Percentiles rank a stretch among this genome's conserved stretches.
Evolutionary conservation across 345 rosid species (phyloP).

Genomic region (Stellera chamaejasme): DNA sequence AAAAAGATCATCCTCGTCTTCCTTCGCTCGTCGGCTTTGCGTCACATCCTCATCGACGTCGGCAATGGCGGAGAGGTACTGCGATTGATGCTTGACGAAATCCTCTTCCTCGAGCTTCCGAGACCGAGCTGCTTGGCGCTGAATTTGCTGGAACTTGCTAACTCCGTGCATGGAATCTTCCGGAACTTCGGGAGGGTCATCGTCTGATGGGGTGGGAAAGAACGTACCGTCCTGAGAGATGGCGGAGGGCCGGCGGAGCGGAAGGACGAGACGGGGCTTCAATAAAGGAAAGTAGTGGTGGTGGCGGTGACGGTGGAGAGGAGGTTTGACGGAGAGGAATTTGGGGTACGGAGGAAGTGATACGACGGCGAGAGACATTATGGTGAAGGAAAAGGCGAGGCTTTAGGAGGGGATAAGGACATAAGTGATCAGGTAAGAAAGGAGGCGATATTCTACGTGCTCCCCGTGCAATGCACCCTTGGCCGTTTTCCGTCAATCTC

Average conservation of each 20-base stretch:
- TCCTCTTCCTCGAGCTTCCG: slow-evolving; percentile 69
- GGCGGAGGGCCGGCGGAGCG: slow-evolving; percentile 20
- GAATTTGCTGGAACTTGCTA: slow-evolving; percentile 64
- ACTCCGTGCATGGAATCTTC: slow-evolving; percentile 81
- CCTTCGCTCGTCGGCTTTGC: slow-evolving; percentile 12
- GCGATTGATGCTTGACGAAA: slow-evolving; percentile 57
- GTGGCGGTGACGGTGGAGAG: slow-evolving; percentile 7
- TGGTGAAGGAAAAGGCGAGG: slow-evolving; percentile 7
- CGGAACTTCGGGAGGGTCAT: slow-evolving; percentile 89
- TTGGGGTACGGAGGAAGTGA: slow-evolving; percentile 21
- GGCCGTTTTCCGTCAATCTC: no score
- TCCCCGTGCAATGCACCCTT: no score
- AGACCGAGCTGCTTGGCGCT: slow-evolving; percentile 62
- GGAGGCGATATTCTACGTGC: no score
- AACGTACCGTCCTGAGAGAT: slow-evolving; percentile 41
- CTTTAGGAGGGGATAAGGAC: slow-evolving; percentile 10
- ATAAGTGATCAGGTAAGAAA: no score
- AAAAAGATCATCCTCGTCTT: slow-evolving; percentile 57
- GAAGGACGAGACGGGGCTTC: slow-evolving; percentile 18
- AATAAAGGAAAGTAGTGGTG: background rate
- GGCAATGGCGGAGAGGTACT: slow-evolving; percentile 71
- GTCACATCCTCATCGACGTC: slow-evolving; percentile 51
- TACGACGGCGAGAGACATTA: slow-evolving; percentile 28
- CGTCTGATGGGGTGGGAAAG: slow-evolving; percentile 55
- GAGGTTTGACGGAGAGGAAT: slow-evolving; percentile 28